Evolutionary conservation across 176 grass and related monocot species (phyloP), one percentile per base, ranked within the genome.

Genomic region (Eleusine indica): DNA sequence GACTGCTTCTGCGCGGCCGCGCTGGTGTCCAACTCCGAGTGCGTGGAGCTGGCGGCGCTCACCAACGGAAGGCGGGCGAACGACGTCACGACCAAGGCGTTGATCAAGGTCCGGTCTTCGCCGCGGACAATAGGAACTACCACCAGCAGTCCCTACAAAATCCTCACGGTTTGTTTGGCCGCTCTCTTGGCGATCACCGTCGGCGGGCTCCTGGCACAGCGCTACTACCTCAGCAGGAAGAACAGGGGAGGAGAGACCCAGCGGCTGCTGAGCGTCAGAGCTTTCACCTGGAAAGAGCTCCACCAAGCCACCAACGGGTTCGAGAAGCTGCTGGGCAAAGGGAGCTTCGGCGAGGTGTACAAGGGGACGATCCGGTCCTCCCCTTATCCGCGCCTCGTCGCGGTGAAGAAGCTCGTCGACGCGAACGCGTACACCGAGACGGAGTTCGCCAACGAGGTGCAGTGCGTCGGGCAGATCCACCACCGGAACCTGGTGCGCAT

Each of bases 401-500:
- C 86, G 8, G 80, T 88, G 67, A 87, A 87, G 73, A 64, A 28
- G 54, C 80, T 87, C 32, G 13, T 46, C 40, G 22, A 7, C 10
- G 49, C 71, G 2, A 65, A 63, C 7, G 79, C 71, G 14, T 71
- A 37, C 35, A 77, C 4, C 2, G 80, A 71, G 21, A 30, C 1
- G 49, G 86, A 87, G 12, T 88, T 88, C 22, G 21, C 3, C 0
- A 88, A 88, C 4, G 86, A 88, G 80, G 73, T 88, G 44, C 64
- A 43, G 18, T 83, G 66, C 3, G 43, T 83, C 11, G 73, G 73
- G 11, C 54, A 38, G 66, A 88, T 88, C 79, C 86, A 88, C 80
- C 86, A 88, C 80, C 2, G 25, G 3, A 83, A 78, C 80, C 7
- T 88, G 11, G 86, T 78, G 4, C 80, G 44, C 11, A 77, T 88